Base-by-base conservation (phyloP, 2,329 filamentous ascomycete genomes). In the Knufia petricola region DNA sequence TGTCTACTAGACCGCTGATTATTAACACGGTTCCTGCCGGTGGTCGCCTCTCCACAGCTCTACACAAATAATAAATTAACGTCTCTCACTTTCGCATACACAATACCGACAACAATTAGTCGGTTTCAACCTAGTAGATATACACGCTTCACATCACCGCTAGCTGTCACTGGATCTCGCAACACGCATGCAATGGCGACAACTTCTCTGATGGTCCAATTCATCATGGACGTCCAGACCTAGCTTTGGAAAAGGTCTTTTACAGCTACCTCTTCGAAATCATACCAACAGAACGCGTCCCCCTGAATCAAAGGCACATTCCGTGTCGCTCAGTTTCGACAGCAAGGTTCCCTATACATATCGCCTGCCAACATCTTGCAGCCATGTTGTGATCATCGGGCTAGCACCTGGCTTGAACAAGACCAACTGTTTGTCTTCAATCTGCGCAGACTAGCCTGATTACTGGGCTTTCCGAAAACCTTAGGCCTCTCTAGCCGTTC, bases 41-140 rank as follows among this genome's bases (percentile, higher is more conserved):
- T 9, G 9, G 24, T 24, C 39, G 6, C 19, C n/a, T n/a, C n/a
- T 26, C n/a, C 39, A n/a, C 13, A 12, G n/a, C 4, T 21, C 37
- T 24, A 21, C 37, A 42, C 39, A 42, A 8, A 26, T n/a, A 42
- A 42, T 42, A 42, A 24, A 19, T 42, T 42, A 17, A 4, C 39
- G 21, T 28, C 24, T 26, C 28, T 20, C 32, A 8, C 32, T 36
- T 17, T n/a, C 32, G 7, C 32, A 36, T 8, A 8, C 32, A 36
- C 32, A 30, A 7, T 30, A 7, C 13, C 13, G 13, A 30, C 28
- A 30, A 30, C 7, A 13, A 7, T 7, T 30, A 7, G 7, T 7
- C 7, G 13, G 13, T 30, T 30, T 30, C 28, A 30, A 30, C 28
- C n/a, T n/a, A 28, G 15, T 17, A 17, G 15, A 36, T 36, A 36